Percentiles rank a stretch among this genome's conserved stretches.
These are phyloP conservation scores for Claviceps pazoutovae DNA, from an alignment of 2,329 filamentous ascomycete species.

Conservation along the genomic window DNA sequence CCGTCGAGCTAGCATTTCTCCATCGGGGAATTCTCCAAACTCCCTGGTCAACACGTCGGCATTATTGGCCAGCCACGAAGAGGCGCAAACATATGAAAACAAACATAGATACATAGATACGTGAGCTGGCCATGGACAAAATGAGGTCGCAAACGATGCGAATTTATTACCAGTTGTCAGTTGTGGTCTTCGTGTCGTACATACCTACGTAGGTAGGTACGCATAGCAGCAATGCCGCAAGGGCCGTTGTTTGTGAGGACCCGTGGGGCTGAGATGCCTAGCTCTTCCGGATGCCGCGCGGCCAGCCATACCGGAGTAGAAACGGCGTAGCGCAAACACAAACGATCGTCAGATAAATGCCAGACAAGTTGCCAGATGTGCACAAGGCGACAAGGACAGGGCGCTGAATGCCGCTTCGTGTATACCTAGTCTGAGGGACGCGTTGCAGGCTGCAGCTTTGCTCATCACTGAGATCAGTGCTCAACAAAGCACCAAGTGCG, in stretches of 20 bases:
- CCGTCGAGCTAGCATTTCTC: not conserved
- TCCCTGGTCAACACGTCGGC: not conserved
- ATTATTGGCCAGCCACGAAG: not conserved
- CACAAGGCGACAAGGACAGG: too few relatives aligned
- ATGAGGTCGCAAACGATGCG: too few relatives aligned
- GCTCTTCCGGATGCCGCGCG: not conserved
- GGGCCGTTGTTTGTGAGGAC: too few relatives aligned
- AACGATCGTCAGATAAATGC: too few relatives aligned
- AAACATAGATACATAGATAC: not conserved
- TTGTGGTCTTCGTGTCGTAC: not conserved
- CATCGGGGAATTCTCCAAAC: not conserved
- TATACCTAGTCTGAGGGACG: too few relatives aligned
- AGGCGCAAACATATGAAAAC: not conserved
- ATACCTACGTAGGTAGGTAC: too few relatives aligned
- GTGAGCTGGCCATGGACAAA: too few relatives aligned
- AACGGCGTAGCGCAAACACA: too few relatives aligned
- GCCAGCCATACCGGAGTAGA: not conserved
- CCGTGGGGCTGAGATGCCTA: not conserved
- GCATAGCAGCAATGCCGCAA: not conserved
- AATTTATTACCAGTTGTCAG: not conserved
- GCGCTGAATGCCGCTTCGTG: too few relatives aligned
- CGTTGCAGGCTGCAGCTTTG: too few relatives aligned
- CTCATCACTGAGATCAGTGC: too few relatives aligned
- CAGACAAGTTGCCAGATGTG: too few relatives aligned
- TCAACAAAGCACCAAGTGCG: not conserved